Evolutionary conservation across 352 stramenopile genomes (phyloP), one percentile per base, ranked within the genome.

Genomic region (Pythium utonaiense): DNA sequence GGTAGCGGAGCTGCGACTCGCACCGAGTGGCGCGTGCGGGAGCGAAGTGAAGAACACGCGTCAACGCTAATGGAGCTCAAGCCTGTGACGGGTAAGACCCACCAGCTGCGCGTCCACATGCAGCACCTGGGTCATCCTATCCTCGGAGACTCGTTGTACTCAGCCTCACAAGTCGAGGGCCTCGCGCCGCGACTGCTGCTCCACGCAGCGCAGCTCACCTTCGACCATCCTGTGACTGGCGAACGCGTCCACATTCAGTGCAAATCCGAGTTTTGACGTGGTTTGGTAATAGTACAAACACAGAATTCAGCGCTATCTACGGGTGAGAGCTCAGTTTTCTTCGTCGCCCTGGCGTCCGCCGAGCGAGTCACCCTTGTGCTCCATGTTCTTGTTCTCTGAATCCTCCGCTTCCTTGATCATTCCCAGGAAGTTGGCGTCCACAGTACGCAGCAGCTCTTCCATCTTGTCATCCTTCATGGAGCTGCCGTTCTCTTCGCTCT

Each of bases 351-450:
- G 53, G 25, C 70, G 54, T 14, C 70, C 70, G 34, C 74, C 67
- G 8, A 82, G 55, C 2, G 62, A 58, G 21, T 82, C 73, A 31
- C 71, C 64, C 64, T 89, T 91, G 74, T 91, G 81, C 55, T 93
- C 83, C 83, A 91, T 91, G 70, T 90, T 91, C 53, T 91, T 92
- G 66, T 91, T 93, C 57, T 93, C 84, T 58, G 80, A 92, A 64
- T 98, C 93, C 65, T 98, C 93, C 28, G 90, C 90, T 51, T 98
- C 93, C 67, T 98, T 98, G 77, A 98, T 98, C 91, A 98, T 98
- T 22, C 87, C 86, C 16, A 98, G 71, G 73, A 98, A 98, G 56
- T 97, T 95, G 53, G 93, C 92, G 72, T 98, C 93, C 36, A 98
- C 91, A 7, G 89, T 96, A 41, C 90, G 82, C 56, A 98, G 71